Base-by-base conservation (phyloP, 2,329 filamentous ascomycete genomes). In the Rutstroemia sydowiana region DNA sequence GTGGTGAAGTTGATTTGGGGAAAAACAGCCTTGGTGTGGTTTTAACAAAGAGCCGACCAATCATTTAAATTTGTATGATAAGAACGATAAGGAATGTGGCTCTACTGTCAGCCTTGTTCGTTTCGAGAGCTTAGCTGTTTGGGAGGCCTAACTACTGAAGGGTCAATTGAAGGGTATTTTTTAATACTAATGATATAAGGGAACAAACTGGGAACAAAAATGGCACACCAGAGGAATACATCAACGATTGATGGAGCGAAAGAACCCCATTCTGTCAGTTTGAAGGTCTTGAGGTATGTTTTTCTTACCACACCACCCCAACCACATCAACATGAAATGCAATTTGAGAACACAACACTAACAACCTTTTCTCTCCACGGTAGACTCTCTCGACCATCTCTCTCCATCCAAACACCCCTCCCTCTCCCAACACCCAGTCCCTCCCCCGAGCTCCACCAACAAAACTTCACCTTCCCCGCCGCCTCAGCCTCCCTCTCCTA, bases 311-410 rank as follows among this genome's bases (percentile, higher is more conserved):
- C 16, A 40, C 13, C 18, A 45, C 16, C 44, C 39, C 51, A 32
- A 28, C 51, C 55, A 54, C 58, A n/a, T n/a, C n/a, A n/a, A n/a
- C n/a, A n/a, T n/a, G n/a, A n/a, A n/a, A n/a, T 16, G 18, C n/a
- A 37, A 37, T 8, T 8, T 3, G 34, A 37, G 14, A 37, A 18
- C n/a, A 16, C 5, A 18, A 16, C 34, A 37, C n/a, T 37, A 14
- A 37, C 34, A n/a, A 47, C 43, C 48, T 41, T 49, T 10, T 8
- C 30, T 6, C 16, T 32, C 8, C 11, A 6, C 26, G 34, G 34
- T 61, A 95, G 89, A 53, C 79, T 97, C 54, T 95, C 91, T 1
- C 84, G 88, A 13, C 90, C 88, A 1, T 85, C 86, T 3, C 79
- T 92, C 50, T 83, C 87, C 36, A 73, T 79, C 9, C 87, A 90